These are phyloP conservation scores for Macrocybe gigantea DNA, from an alignment of 768 basidiomycete species.

Conservation along the genomic window DNA sequence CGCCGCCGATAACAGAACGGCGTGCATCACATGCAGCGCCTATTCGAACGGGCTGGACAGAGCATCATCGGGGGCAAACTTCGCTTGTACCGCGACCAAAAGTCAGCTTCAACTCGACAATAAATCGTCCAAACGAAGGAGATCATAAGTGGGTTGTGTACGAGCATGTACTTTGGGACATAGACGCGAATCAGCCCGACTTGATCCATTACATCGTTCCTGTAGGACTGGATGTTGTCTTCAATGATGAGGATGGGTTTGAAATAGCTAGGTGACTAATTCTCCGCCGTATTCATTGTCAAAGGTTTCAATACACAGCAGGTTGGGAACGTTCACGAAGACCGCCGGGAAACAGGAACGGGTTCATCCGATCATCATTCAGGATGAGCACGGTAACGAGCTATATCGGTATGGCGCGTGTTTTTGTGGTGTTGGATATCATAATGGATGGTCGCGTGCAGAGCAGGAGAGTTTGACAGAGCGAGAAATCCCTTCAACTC, in stretches of 20 bases:
- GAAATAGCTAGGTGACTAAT: slow-evolving; percentile 51
- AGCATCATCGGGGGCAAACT: no score
- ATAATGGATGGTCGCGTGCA: background rate
- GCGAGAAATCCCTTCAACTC: no score
- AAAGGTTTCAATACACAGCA: slow-evolving; percentile 12
- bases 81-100: no score
- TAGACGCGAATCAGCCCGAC: slow-evolving; percentile 20
- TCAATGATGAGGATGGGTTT: slow-evolving; percentile 59
- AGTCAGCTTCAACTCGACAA: no score
- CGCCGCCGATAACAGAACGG: no score
- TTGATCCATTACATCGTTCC: slow-evolving; percentile 58
- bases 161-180: slow-evolving; percentile 17
- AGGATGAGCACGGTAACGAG: slow-evolving; percentile 54
- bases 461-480: background rate
- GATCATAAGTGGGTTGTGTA: slow-evolving; percentile 6
- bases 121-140: no score
- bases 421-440: background rate
- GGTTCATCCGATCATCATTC: slow-evolving; percentile 41
- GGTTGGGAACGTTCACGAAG: slow-evolving; percentile 48
- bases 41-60: no score
- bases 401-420: slow-evolving; percentile 42
- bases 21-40: no score
- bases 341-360: slow-evolving; percentile 5
- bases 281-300: background rate
- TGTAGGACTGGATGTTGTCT: slow-evolving; percentile 57